Conservation (phyloP, 169 alveolate species). For the Plasmodium fragile region DNA sequence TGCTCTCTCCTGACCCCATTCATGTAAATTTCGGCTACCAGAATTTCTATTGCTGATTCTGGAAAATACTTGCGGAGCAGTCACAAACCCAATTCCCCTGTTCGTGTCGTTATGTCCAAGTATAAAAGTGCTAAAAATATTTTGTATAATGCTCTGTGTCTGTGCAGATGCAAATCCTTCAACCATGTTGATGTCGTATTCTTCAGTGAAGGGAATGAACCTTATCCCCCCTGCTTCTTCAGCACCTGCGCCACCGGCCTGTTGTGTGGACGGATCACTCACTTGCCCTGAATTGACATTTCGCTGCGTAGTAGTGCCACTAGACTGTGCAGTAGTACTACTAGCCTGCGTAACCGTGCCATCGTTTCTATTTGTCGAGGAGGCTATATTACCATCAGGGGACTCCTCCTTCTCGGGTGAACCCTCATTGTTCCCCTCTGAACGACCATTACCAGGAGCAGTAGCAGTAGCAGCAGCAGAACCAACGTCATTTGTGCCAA, state of each 20-base stretch:
- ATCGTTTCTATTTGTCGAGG: not conserved
- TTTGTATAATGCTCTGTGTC: constrained; percentile 31
- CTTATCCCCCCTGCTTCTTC: not conserved
- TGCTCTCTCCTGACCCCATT: not conserved
- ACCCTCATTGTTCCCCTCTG: not conserved
- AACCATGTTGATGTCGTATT: constrained; percentile 5
- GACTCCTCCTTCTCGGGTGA: not conserved
- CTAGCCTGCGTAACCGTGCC: not conserved
- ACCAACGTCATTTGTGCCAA: not conserved
- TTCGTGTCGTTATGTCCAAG: constrained; percentile 20
- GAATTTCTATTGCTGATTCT: constrained; percentile 8
- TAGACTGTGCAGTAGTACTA: not conserved
- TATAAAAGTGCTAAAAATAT: constrained; percentile 38
- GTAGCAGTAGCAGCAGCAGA: not conserved
- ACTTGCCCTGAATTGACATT: not conserved
- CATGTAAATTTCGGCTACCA: constrained; percentile 12
- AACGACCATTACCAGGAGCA: not conserved
- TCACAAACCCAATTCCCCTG: not conserved
- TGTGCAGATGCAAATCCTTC: constrained; percentile 22
- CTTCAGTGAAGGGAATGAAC: constrained; percentile 4
- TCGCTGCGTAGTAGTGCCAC: not conserved
- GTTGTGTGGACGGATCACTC: not conserved
- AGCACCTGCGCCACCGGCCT: not conserved
- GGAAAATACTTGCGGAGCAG: not conserved
- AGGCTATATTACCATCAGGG: not conserved